Evolutionary conservation across 352 stramenopile genomes (phyloP), one percentile per base, ranked within the genome.

Genomic region (Pythium monospermum): DNA sequence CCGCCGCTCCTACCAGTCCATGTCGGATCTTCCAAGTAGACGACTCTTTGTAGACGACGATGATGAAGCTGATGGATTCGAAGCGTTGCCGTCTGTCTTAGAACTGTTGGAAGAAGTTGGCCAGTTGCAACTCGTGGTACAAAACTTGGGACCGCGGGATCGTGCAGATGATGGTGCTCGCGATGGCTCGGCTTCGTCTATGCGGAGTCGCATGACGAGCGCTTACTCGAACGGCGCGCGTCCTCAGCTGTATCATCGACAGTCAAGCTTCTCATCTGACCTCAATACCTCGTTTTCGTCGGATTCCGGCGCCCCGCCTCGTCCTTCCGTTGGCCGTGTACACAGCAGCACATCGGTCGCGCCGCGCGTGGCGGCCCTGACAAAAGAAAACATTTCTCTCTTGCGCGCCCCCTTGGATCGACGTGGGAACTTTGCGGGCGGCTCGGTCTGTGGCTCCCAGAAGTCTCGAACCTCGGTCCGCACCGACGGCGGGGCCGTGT

Each of bases 401-500:
- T 48, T 93, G 30, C 79, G 76, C 1, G 78, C 63, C 19, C 76
- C 76, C 13, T 38, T 59, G 7, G 57, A 73, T 32, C 28, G 36
- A 31, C 56, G 49, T 1, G 39, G 52, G 6, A 71, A 72, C 32
- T 70, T 71, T 27, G 63, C 67, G n/a, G n/a, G n/a, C 1, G 77
- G 75, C 28, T 91, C 79, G 8, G 71, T 87, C 8, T 84, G 68
- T 18, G 77, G 78, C 31, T 90, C 77, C n/a, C 71, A 86, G 36
- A 71, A 86, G 47, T 91, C 79, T 27, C 73, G 69, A 31, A 85
- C 76, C 11, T 91, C 79, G 12, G 73, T 83, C 21, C 69, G 79
- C 46, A 93, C 82, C 18, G 82, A 91, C 52, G 82, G 79, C 32
- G 82, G 82, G 35, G 74, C 79, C 10, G 82, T 93, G 28, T 93